Evolutionary conservation across 352 stramenopile species (phyloP), one percentile per base, ranked within the genome.

Genomic region (Elongisporangium prolatum): DNA sequence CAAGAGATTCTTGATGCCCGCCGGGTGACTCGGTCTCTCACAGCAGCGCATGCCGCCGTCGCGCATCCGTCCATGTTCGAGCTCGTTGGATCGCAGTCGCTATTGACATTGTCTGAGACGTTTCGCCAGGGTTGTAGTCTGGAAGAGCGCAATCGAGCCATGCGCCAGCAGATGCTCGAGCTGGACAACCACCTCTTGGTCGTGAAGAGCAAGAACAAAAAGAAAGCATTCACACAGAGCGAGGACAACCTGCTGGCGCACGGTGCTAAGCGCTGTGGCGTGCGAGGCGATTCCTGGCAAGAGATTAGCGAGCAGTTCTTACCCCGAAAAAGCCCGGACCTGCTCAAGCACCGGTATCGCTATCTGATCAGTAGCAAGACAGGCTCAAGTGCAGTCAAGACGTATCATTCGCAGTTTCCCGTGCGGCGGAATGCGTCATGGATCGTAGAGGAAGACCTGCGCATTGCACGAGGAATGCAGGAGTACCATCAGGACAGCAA

Each of bases 31-130:
- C 77, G 86, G 17, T 91, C 86, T 6, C 67, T 95, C 38, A 91
- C 73, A 2, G 82, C 86, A 2, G 86, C 86, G 3, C 84, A 92
- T 61, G 84, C 86, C 2, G 86, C 86, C 0, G 77, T 95, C 17
- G 75, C 79, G 2, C 83, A 93, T 49, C 86, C 86, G 17, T 93
- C 84, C 7, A 95, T 95, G 83, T 95, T 93, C 63, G 86, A 95
- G 50, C 65, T 95, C 53, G 78, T 92, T 1, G 80, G 80, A 3
- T 83, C 82, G 0, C 77, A 89, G 49, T 70, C 76, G 0, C 61
- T 89, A 1, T 72, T 87, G 13, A 60, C 86, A n/a, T 55, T 95
- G 9, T 76, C 75, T 0, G 59, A 64, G 10, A 54, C 38, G 2
- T 89, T 93, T 59, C 64, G 57, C 4, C 64, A 57, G 18, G 63